phyloP scores from a whole-genome alignment of 345 rosid species.

The Corchorus capsularis region DNA sequence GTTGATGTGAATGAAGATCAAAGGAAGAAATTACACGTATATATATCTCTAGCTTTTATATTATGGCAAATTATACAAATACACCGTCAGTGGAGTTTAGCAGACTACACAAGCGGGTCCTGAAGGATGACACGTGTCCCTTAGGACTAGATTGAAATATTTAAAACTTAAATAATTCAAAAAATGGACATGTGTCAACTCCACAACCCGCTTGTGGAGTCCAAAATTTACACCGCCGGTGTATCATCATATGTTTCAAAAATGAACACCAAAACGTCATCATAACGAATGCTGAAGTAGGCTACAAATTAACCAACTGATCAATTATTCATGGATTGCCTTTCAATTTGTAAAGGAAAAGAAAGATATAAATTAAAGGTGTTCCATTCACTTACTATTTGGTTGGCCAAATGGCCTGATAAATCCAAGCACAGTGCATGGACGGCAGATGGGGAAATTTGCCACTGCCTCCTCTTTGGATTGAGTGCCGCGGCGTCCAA shows the following conservation, averaged over 20 bases:
- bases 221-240: too few species aligned
- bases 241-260: too few species aligned
- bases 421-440: conserved; percentile 11
- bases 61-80: too few species aligned
- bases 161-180: too few species aligned
- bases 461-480: not conserved
- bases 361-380: too few species aligned
- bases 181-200: too few species aligned
- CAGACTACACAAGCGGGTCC: too few species aligned
- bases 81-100: too few species aligned
- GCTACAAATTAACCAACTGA: not conserved
- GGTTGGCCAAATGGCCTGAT: not conserved
- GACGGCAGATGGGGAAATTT: not conserved
- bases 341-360: not conserved
- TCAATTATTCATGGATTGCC: not conserved
- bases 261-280: not conserved
- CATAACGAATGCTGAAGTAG: conserved; percentile 5
- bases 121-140: too few species aligned
- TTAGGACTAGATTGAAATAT: too few species aligned
- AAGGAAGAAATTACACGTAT: not conserved
- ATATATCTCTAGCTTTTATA: not conserved
- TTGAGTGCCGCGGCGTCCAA: not conserved
- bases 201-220: too few species aligned
- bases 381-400: not conserved
- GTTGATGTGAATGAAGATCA: not conserved